Evolutionary conservation across 2,329 filamentous ascomycete genomes (phyloP), one percentile per base, ranked within the genome.

Genomic region (Penicillium sp.): DNA sequence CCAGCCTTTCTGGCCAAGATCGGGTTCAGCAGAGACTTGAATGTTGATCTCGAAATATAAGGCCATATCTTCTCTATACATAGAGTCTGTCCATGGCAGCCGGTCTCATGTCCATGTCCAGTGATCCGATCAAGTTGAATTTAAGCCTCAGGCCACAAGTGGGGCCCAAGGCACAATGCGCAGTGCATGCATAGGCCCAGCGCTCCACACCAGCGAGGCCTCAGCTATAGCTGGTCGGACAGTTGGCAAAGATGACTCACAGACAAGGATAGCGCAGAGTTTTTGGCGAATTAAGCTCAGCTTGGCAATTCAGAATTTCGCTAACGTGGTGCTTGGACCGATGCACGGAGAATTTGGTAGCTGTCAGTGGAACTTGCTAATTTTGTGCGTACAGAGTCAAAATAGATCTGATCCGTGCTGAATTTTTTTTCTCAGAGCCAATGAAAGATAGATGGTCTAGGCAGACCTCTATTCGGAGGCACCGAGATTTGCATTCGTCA

Each of bases 161-260:
- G 50, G 50, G 45, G 45, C 41, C 45, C 16, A 21, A n/a, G 28
- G n/a, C n/a, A 24, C 28, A 42, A 23, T 53, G 57, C 58, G 56
- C 58, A 61, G 58, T 52, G 52, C 45, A 47, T 56, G 49, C 49
- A 54, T 31, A 51, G 47, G 21, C 41, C 36, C 50, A 18, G 36
- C 29, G 49, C 41, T 46, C 58, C 56, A 59, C 49, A 55, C 34
- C 47, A 45, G 45, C 49, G 43, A 15, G 18, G 21, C 12, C 39
- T 42, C 42, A 54, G 56, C 50, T 53, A 55, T 53, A 53, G 53
- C 48, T 56, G 47, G 43, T 43, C 47, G 42, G 43, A 58, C 54
- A 61, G 54, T 54, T 61, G 51, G 54, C 52, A 54, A 53, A 41
- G 53, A 49, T 54, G 52, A 55, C 36, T 57, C 46, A 58, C 34